Evolutionary conservation across 352 stramenopile species (phyloP).

Genomic region (Pilasporangium apinafurcum): DNA sequence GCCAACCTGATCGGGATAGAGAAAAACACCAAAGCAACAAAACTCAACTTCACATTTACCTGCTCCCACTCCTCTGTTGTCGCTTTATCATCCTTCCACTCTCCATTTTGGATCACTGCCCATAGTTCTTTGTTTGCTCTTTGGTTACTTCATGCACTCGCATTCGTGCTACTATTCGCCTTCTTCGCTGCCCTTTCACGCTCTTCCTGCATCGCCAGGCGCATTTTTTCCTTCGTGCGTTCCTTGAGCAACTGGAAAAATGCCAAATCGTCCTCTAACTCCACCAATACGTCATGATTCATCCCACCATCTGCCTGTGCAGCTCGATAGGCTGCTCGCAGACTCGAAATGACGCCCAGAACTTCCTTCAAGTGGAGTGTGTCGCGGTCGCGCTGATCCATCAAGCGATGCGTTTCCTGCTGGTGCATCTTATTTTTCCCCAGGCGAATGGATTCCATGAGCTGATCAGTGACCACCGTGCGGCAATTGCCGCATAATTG

Average conservation of each 20-base stretch:
- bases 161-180: neutral
- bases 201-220: conserved; percentile 42
- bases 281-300: conserved; percentile 51
- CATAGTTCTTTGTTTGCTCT: no score
- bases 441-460: conserved; percentile 73
- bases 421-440: conserved; percentile 65
- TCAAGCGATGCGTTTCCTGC: conserved; percentile 37
- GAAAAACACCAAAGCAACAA: no score
- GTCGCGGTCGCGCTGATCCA: conserved; percentile 59
- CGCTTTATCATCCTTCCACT: no score
- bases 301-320: conserved; percentile 32
- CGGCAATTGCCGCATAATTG: conserved; percentile 59
- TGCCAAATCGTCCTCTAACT: conserved; percentile 64
- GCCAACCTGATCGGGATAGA: no score
- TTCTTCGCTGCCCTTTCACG: neutral
- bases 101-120: no score
- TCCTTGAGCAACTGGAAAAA: conserved; percentile 71
- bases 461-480: conserved; percentile 59
- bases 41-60: no score
- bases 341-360: conserved; percentile 31
- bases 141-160: no score
- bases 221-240: conserved; percentile 62
- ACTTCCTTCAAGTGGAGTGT: conserved; percentile 60
- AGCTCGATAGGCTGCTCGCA: conserved; percentile 49
- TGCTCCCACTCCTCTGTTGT: no score